Conservation (phyloP, 257 asterid species). For the Penstemon davidsonii region DNA sequence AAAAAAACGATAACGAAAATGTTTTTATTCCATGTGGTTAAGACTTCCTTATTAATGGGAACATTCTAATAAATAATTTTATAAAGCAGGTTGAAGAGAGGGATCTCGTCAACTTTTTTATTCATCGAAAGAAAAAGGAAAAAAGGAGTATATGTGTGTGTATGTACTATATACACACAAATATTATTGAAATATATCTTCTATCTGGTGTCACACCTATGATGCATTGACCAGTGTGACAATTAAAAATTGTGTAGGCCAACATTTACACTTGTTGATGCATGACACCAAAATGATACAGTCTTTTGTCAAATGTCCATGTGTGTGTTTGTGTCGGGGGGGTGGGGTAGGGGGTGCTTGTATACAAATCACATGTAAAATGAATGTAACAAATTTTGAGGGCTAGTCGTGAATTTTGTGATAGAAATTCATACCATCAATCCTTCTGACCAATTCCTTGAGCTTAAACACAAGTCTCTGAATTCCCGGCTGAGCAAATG, state of each 20-base stretch:
- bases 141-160: background rate
- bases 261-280: no score
- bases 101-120: background rate
- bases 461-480: slow-evolving; percentile 94
- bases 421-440: slow-evolving; percentile 60
- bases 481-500: slow-evolving; percentile 99
- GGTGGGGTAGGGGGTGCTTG: background rate
- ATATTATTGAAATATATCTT: background rate
- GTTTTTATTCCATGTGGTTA: background rate
- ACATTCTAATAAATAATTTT: background rate
- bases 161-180: background rate
- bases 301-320: no score
- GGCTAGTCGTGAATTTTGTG: background rate
- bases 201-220: background rate
- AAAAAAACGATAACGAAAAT: background rate
- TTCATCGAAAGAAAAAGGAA: background rate
- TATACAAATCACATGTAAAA: slow-evolving; percentile 2
- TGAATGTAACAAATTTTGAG: slow-evolving; percentile 1
- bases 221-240: no score
- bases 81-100: no score
- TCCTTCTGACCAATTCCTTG: slow-evolving; percentile 92
- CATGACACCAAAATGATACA: no score
- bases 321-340: no score
- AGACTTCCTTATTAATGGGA: background rate
- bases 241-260: no score